Evolutionary conservation across 345 rosid genomes (phyloP).

Genomic region (Raphanus sativus): DNA sequence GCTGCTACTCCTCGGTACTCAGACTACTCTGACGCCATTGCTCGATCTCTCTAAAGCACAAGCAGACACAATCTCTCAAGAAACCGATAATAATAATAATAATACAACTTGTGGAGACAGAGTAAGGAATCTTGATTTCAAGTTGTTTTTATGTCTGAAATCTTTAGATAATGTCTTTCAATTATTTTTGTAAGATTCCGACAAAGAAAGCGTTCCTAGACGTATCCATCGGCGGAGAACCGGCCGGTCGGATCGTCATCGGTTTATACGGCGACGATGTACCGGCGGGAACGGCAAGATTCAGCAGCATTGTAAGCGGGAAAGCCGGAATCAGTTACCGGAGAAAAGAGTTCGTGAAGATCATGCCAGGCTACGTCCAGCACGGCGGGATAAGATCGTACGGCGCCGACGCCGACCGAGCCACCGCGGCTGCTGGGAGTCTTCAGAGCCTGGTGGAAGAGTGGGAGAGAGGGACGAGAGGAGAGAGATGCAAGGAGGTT

Average conservation of each 20-base stretch:
- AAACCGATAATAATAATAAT: slow-evolving; percentile 1
- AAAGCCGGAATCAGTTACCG: slow-evolving; percentile 82
- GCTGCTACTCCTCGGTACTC: slow-evolving; percentile 59
- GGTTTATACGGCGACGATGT: slow-evolving; percentile 64
- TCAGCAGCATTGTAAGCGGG: slow-evolving; percentile 68
- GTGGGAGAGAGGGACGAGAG: slow-evolving; percentile 54
- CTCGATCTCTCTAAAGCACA: slow-evolving; percentile 37
- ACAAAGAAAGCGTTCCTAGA: slow-evolving; percentile 71
- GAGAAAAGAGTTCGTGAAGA: slow-evolving; percentile 81
- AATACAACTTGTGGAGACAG: slow-evolving; percentile 36
- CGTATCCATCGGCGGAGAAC: slow-evolving; percentile 67
- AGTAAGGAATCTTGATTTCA: slow-evolving; percentile 16
- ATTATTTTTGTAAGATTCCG: slow-evolving; percentile 19
- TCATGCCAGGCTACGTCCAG: slow-evolving; percentile 79
- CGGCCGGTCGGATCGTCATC: slow-evolving; percentile 66
- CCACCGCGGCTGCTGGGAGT: slow-evolving; percentile 56
- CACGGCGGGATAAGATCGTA: slow-evolving; percentile 88
- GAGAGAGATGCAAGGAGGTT: slow-evolving; percentile 52
- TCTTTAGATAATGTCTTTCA: background rate
- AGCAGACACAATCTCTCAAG: slow-evolving; percentile 44
- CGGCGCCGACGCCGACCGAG: slow-evolving; percentile 78
- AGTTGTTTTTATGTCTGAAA: background rate
- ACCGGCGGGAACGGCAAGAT: slow-evolving; percentile 66
- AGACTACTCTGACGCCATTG: slow-evolving; percentile 45
- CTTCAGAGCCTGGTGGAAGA: slow-evolving; percentile 51